phyloP scores from a whole-genome alignment of 2,329 filamentous ascomycete genomes.

The Xylariomycetidae sp. region DNA sequence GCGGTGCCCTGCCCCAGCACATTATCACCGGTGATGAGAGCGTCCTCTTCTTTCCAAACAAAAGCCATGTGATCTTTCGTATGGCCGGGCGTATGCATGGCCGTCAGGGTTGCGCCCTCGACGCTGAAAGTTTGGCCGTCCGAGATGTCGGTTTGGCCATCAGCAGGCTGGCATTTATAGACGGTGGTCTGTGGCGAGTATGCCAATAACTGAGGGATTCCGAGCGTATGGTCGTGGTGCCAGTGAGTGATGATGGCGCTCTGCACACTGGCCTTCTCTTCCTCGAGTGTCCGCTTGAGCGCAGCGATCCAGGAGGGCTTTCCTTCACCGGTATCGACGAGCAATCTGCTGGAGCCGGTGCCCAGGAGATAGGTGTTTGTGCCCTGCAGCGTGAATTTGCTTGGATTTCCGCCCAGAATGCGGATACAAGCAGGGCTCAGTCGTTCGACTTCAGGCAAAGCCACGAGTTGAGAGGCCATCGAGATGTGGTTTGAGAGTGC shows the following conservation, averaged over 20 bases:
- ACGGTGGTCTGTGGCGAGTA: conserved; percentile 60
- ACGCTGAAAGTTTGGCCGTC: conserved; percentile 50
- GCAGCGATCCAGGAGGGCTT: conserved; percentile 65
- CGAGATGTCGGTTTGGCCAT: conserved; percentile 48
- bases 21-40: conserved; percentile 87
- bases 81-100: conserved; percentile 57
- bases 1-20: conserved; percentile 82
- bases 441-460: conserved; percentile 69
- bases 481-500: conserved; percentile 22
- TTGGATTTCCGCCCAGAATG: conserved; percentile 85
- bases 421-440: conserved; percentile 75
- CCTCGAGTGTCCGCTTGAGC: conserved; percentile 58
- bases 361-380: conserved; percentile 96
- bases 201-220: conserved; percentile 63
- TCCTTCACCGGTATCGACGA: conserved; percentile 90
- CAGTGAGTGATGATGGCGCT: conserved; percentile 80
- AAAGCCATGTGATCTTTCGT: conserved; percentile 79
- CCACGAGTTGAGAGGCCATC: conserved; percentile 59
- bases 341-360: conserved; percentile 64
- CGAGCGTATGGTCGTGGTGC: conserved; percentile 82
- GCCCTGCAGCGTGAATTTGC: conserved; percentile 71
- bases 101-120: conserved; percentile 34
- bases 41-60: conserved; percentile 70
- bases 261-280: conserved; percentile 66
- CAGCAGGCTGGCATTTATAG: conserved; percentile 60